Base-by-base conservation (phyloP, 1,284 basidiomycete species). In the Ustilago shanxiensis region DNA sequence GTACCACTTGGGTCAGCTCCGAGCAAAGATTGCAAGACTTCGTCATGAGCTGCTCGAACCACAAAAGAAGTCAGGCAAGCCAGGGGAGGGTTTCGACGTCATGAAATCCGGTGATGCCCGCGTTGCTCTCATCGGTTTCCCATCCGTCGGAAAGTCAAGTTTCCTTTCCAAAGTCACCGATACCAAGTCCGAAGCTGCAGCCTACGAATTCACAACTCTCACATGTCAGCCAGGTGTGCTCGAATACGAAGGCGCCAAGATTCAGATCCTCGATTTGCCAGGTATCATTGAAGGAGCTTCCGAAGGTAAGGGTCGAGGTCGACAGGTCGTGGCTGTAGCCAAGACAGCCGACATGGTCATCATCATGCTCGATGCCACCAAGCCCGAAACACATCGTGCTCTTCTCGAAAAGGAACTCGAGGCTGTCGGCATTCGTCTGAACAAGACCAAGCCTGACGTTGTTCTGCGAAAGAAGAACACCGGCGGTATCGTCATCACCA, bases 291-390 rank as follows among this genome's bases (percentile, higher is more conserved):
- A 98, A 87, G 96, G 95, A 50, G 95, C 96, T 54, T 60, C 60
- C 20, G 60, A 72, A 89, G 93, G 94, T 77, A 90, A 95, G 78
- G 96, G 96, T 37, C 90, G 96, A 82, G 96, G 96, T 54, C 91
- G 96, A 76, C 96, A 99, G 87, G 96, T 99, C 29, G 95, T 99
- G 18, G 83, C 86, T 18, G 87, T 87, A 0, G 87, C 87, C 90
- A 97, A 98, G 88, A 99, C 96, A 1, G 95, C 96, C 1, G 96
- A 99, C 87, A 89, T 98, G 49, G 95, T 98, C 77, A 68, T 87
- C 49, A 88, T 97, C 59, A 90, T 98, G 79, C 95, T 98, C 93
- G 96, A 98, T 83, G 95, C 95, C 4, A 98, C 95, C 8, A 99
- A 99, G 87, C 94, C 94, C 4, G 92, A 94, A 52, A 94, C 98